Evolutionary conservation across 176 grass and related monocot genomes (phyloP), one percentile per base, ranked within the genome.

Genomic region (Aechmea fasciata): DNA sequence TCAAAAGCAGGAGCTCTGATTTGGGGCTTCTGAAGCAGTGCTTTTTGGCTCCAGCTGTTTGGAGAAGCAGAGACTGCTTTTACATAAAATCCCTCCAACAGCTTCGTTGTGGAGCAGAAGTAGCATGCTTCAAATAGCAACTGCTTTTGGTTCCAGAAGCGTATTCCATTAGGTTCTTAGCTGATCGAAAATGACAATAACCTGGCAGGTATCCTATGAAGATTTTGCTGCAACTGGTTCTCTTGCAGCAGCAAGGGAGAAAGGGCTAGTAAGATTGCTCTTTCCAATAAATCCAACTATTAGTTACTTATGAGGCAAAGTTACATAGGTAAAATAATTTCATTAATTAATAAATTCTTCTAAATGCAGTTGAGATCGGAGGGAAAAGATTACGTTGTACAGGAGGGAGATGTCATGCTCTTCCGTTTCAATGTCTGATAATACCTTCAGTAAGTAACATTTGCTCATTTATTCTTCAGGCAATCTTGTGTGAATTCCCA

Each of bases 371-470:
- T 97, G 86, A 85, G 86, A 66, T 85, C 79, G 69, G 89, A 97
- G 83, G 94, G 94, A 33, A 97, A 97, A 80, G 94, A 97, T 51
- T 97, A 97, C 68, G 28, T 84, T 64, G 86, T 97, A 51, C 76
- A 84, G 82, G 94, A 97, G 90, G 94, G 94, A 68, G 94, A 97
- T 62, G 82, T 97, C 48, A 92, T 97, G 89, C 89, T 97, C 64
- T 97, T 97, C 79, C 78, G 94, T 57, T 97, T 97, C 73, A 97
- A 97, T 57, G 89, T 97, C 28, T 97, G 65, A 97, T 20, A 57
- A 71, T 19, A 64, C 57, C 67, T 47, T 67, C 55, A 61, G 55
- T 61, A 61, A 61, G 55, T 18, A 18, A 61, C 17, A 55, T 13
- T 41, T 55, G 52, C 15, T 18, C 7, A 20, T 61, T 55, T 10